A percentile compares a stretch with the other conserved stretches of the same genome.
These are phyloP conservation scores for Penicillium palitans DNA, from an alignment of 2,329 filamentous ascomycete genomes.

Conservation along the genomic window DNA sequence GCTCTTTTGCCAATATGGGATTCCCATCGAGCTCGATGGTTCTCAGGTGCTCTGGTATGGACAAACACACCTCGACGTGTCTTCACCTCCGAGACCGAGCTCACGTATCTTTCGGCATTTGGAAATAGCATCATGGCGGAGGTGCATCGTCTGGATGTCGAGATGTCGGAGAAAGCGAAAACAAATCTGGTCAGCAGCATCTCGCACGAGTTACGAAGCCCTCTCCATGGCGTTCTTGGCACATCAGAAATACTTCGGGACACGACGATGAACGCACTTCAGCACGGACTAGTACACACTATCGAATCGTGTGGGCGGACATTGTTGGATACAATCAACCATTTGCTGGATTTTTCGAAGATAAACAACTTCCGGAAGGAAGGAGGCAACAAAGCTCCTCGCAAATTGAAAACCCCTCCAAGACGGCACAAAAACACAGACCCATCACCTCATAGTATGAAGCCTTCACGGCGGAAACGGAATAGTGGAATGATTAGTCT, in stretches of 20 bases:
- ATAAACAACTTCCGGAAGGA: neutral
- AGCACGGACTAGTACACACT: slow-evolving; percentile 35
- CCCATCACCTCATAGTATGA: neutral
- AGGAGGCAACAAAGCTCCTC: neutral
- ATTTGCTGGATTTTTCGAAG: slow-evolving; percentile 36
- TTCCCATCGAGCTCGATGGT: slow-evolving; percentile 31
- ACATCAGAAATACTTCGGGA: slow-evolving; percentile 36
- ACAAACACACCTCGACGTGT: slow-evolving; percentile 24
- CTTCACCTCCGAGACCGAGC: slow-evolving; percentile 29
- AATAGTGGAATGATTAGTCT: neutral
- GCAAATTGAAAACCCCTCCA: neutral
- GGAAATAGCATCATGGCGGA: slow-evolving; percentile 39
- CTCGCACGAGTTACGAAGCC: slow-evolving; percentile 39
- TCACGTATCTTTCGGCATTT: slow-evolving; percentile 34
- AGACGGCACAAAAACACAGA: neutral
- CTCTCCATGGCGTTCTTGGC: slow-evolving; percentile 40
- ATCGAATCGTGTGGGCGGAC: slow-evolving; percentile 45
- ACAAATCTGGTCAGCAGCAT: slow-evolving; percentile 37
- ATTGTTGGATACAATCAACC: slow-evolving; percentile 45
- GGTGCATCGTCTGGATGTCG: slow-evolving; percentile 31
- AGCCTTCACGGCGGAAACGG: neutral
- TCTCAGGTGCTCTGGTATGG: slow-evolving; percentile 33
- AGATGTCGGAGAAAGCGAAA: slow-evolving; percentile 35
- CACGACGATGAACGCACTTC: slow-evolving; percentile 28
- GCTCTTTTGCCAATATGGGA: slow-evolving; percentile 38